Evolutionary conservation across 495 filamentous ascomycete genomes (phyloP).

Genomic region (Astrothelium macrocarpum): DNA sequence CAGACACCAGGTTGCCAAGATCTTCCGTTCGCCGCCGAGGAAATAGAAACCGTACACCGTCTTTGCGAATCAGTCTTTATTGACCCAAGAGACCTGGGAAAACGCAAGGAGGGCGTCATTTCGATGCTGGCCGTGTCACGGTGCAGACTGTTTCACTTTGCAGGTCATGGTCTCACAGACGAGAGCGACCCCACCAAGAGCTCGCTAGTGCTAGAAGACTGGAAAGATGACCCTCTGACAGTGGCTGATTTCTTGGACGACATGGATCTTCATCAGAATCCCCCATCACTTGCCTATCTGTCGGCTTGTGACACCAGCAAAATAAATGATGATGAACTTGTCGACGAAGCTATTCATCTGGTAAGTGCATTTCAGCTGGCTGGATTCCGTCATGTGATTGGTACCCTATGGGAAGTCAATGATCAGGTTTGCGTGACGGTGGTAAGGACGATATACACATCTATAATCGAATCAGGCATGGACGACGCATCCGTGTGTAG

Average conservation of each 20-base stretch:
- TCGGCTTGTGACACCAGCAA: not conserved
- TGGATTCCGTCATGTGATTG: no score
- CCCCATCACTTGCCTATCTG: slow-evolving; percentile 21
- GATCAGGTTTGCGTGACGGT: slow-evolving; percentile 23
- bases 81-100: slow-evolving; percentile 7
- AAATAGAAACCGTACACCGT: not conserved
- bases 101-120: slow-evolving; percentile 17
- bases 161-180: slow-evolving; percentile 22
- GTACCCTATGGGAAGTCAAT: not conserved
- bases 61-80: no score
- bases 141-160: slow-evolving; percentile 26
- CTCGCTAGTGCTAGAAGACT: slow-evolving; percentile 20
- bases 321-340: not conserved
- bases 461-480: no score
- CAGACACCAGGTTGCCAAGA: slow-evolving; percentile 15
- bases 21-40: slow-evolving; percentile 9
- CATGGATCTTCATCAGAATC: slow-evolving; percentile 17
- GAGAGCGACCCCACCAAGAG: slow-evolving; percentile 23
- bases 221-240: slow-evolving; percentile 22
- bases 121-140: slow-evolving; percentile 2
- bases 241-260: slow-evolving; percentile 22
- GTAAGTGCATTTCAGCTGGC: not conserved
- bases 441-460: slow-evolving; percentile 25
- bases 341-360: not conserved
- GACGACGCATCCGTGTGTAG: no score